A percentile compares a stretch with the other conserved stretches of the same genome.
phyloP scores from a whole-genome alignment of 306 rosid species.

The Calophaca sinica region DNA sequence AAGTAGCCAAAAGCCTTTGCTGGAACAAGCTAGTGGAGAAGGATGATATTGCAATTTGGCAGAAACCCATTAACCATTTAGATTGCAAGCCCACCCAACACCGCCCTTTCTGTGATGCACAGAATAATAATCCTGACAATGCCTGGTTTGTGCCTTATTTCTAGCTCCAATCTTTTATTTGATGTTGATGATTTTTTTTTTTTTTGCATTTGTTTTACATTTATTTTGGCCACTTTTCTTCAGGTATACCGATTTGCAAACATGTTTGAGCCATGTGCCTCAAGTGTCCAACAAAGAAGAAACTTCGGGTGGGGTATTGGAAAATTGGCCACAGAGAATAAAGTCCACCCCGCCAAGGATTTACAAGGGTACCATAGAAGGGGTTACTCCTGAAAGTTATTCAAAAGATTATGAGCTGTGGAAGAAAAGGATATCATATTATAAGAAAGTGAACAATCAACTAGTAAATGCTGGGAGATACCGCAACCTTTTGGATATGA shows the following conservation, averaged over 20 bases:
- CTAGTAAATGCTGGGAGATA: constrained; percentile 66
- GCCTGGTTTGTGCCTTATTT: constrained; percentile 66
- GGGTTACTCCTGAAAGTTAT: constrained; percentile 55
- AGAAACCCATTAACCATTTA: constrained; percentile 74
- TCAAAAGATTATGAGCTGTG: constrained; percentile 61
- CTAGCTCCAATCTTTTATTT: not conserved
- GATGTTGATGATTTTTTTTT: not conserved
- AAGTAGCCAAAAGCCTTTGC: constrained; percentile 73
- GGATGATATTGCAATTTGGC: constrained; percentile 84
- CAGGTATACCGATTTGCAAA: constrained; percentile 73
- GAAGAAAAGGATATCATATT: constrained; percentile 70
- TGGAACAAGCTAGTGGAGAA: constrained; percentile 75
- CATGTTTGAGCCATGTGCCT: constrained; percentile 75
- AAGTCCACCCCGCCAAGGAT: constrained; percentile 72
- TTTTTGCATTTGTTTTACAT: not conserved
- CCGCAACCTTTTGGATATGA: constrained; percentile 86
- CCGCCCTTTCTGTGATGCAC: constrained; percentile 58
- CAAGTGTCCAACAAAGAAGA: constrained; percentile 60
- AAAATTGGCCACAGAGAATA: constrained; percentile 75
- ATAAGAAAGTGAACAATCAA: constrained; percentile 62
- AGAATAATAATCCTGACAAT: constrained; percentile 60
- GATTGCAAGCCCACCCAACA: constrained; percentile 57
- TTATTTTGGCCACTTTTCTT: constrained; percentile 7
- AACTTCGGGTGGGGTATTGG: constrained; percentile 64
- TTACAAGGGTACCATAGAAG: constrained; percentile 56